phyloP scores from a whole-genome alignment of 331 rosid species.

The Arachis monticola region DNA sequence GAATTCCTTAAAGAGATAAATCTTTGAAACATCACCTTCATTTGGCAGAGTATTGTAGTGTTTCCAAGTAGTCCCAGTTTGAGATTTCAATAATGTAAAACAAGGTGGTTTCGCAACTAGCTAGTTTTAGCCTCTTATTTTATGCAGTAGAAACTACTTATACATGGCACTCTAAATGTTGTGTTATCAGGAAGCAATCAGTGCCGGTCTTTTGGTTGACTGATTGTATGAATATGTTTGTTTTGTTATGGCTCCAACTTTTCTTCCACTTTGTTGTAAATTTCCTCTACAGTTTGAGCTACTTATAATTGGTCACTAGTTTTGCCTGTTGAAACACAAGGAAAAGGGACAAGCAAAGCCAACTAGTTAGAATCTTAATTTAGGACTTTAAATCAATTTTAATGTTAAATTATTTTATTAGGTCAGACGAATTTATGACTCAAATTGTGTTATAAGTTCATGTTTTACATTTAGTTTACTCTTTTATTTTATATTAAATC shows the following conservation, averaged over 20 bases:
- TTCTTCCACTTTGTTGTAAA: background rate
- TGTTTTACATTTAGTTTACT: too few relatives aligned
- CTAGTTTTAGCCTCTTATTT: slow-evolving; percentile 3
- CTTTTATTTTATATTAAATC: too few relatives aligned
- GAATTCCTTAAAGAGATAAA: too few relatives aligned
- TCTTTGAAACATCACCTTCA: too few relatives aligned
- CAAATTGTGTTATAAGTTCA: too few relatives aligned
- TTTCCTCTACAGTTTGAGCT: background rate
- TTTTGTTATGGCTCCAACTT: background rate
- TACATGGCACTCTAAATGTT: background rate
- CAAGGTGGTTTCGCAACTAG: background rate
- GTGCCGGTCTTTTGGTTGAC: background rate
- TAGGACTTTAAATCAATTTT: too few relatives aligned
- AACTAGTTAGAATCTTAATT: too few relatives aligned
- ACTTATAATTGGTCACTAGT: background rate
- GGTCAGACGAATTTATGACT: too few relatives aligned
- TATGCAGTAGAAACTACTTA: background rate
- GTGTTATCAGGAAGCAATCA: background rate
- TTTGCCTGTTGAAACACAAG: background rate
- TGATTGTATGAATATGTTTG: background rate
- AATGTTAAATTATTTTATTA: too few relatives aligned
- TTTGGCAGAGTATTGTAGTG: background rate
- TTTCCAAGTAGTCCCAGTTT: background rate
- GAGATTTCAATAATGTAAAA: slow-evolving; percentile 1
- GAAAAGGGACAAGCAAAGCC: background rate